Conservation (phyloP, 139 green algal genomes). For the Chlorella sp. region DNA sequence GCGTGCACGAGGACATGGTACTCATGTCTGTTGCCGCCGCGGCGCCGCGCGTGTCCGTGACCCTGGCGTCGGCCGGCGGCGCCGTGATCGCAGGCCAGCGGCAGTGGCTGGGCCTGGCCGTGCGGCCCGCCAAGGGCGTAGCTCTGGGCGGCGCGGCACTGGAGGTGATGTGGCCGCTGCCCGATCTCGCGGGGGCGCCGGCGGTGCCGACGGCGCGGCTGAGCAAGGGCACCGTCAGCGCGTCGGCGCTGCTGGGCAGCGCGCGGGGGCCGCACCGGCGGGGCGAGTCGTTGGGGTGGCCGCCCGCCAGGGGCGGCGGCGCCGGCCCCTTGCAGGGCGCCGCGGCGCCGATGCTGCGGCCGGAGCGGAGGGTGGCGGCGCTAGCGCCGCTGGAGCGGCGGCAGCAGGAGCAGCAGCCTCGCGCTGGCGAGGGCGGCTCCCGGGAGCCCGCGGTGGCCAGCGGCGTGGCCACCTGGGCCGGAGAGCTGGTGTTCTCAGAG, state of each 20-base stretch:
- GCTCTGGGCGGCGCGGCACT: constrained; percentile 16
- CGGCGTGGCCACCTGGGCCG: background rate
- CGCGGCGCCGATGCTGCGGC: background rate
- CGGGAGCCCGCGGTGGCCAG: background rate
- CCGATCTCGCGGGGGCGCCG: background rate
- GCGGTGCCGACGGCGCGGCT: background rate
- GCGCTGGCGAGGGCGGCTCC: background rate
- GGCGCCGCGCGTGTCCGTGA: constrained; percentile 26
- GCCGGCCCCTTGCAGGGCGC: background rate
- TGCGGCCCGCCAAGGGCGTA: constrained; percentile 46
- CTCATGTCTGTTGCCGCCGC: constrained; percentile 38
- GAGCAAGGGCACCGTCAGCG: background rate
- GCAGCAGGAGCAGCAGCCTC: background rate
- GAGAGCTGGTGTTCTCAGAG: constrained; percentile 7
- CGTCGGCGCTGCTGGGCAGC: background rate
- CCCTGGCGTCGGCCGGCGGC: constrained; percentile 17
- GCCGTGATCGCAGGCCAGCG: constrained; percentile 44
- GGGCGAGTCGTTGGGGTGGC: background rate
- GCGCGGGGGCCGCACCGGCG: too few relatives aligned
- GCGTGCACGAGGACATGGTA: too few relatives aligned
- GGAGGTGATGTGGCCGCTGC: constrained; percentile 22
- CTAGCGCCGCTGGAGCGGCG: background rate
- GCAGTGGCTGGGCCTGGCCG: constrained; percentile 55
- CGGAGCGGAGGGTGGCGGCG: background rate
- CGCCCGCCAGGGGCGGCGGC: background rate